Base-by-base conservation (phyloP, 306 rosid genomes). In the Inga laurina region DNA sequence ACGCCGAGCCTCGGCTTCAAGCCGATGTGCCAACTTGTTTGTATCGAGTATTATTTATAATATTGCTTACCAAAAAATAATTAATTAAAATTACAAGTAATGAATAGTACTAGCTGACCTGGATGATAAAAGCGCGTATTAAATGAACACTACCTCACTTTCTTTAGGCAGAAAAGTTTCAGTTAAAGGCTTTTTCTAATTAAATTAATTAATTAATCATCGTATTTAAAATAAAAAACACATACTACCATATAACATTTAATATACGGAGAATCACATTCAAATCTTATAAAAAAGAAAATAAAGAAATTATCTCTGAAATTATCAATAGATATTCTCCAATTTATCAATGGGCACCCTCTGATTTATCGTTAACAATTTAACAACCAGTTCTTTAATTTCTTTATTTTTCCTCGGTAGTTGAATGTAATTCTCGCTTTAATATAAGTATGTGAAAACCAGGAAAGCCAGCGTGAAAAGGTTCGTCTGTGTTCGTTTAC, bases 391-490 rank as follows among this genome's bases (percentile, higher is more conserved):
- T 27, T 27, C 30, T 27, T 27, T 27, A 27, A 27, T 27, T 27
- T 27, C 30, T 27, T 27, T 27, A 27, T 1, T 27, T 27, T 27
- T 27, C 0, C 30, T 27, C 30, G 30, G 30, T 27, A 27, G 30
- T 27, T 27, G 30, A 27, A 27, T 27, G 30, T 27, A 27, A 27
- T 27, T 27, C 30, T 27, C 30, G 30, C 30, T 27, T 27, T 27
- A 27, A 15, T 68, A 56, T 77, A 5, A 59, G 57, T 54, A n/a
- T 46, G 65, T 24, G 66, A 62, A 77, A 83, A 64, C 85, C 69
- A 32, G 81, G 39, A 81, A 61, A 43, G 80, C 85, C 88, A 88
- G 80, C 75, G 69, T n/a, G 43, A 51, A 81, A 78, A 88, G 84
- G 52, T 82, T 46, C 73, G 46, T 10, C n/a, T 62, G 43, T 24